Base-by-base conservation (phyloP, 2,329 filamentous ascomycete genomes). In the Plenodomus lindquistii region DNA sequence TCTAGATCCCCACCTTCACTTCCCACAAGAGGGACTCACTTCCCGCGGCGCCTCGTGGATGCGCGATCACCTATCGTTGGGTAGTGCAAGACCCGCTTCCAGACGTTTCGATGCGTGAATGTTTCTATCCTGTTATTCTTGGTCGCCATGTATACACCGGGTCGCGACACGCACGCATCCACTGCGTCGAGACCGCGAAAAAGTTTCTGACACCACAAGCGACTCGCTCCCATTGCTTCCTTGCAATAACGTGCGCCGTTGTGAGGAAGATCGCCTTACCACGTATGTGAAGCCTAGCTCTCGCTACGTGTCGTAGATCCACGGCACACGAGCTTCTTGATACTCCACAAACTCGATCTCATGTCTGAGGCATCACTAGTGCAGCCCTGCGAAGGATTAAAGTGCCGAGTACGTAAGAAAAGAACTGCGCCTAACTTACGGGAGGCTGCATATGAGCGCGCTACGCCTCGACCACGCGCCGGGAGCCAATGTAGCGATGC, bases 31-130 rank as follows among this genome's bases (percentile, higher is more conserved):
- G n/a, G n/a, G 41, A 53, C 41, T 52, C 47, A 39, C 40, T 51
- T 49, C 59, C 55, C 60, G 50, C 66, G 62, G 65, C 69, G 65
- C 65, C 60, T 51, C 53, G 42, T 46, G 48, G 59, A 56, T 57
- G 41, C 62, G 52, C 58, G 45, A 44, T 57, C 52, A 59, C 69
- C 68, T 70, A 55, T 72, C 62, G 60, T 69, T 60, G 62, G 50
- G 50, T 63, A 38, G 52, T 57, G 52, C 62, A 44, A 54, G 51
- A 37, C 48, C 37, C 22, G 36, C 50, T 60, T 52, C 43, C 60
- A 48, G 46, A 65, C 65, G 34, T 43, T 47, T 48, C 45, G 48
- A 52, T 44, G 45, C 54, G 55, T 55, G 34, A 53, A 44, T 18
- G 35, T 20, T 18, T 37, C 16, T 9, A 17, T 6, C 35, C 40